Conservation (phyloP, 1,284 basidiomycete species). For the Marasmius sp. region DNA sequence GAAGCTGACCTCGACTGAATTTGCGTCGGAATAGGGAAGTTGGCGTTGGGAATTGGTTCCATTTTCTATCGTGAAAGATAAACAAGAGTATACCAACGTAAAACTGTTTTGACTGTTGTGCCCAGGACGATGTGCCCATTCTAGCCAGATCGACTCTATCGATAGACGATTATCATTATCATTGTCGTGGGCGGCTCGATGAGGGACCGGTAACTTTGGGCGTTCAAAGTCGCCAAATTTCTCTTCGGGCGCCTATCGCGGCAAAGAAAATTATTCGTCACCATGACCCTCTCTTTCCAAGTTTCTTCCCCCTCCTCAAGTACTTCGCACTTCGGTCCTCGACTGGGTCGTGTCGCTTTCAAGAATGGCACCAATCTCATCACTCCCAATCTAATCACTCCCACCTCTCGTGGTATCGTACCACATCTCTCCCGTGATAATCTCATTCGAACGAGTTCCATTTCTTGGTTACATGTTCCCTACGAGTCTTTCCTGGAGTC, state of each 20-base stretch:
- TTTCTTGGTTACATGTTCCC: constrained; percentile 65
- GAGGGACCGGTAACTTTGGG: too few relatives aligned
- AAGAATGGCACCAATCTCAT: constrained; percentile 26
- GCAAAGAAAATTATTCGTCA: background rate
- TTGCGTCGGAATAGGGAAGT: too few relatives aligned
- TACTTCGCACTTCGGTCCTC: background rate
- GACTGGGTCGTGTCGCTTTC: background rate
- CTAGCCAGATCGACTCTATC: too few relatives aligned
- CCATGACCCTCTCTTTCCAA: background rate
- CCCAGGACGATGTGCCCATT: too few relatives aligned
- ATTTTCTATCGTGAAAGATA: too few relatives aligned
- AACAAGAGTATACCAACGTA: too few relatives aligned
- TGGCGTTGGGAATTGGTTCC: too few relatives aligned
- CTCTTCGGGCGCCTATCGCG: background rate
- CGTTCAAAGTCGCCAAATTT: background rate
- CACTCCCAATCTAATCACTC: constrained; percentile 62
- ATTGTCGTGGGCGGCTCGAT: too few relatives aligned
- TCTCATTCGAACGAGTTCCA: constrained; percentile 41
- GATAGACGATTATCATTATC: too few relatives aligned
- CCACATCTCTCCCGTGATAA: constrained; percentile 75
- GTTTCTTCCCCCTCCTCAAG: background rate
- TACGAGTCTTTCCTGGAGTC: constrained; percentile 81
- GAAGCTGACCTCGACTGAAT: background rate
- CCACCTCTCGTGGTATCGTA: constrained; percentile 70
- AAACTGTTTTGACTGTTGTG: too few relatives aligned